Evolutionary conservation across 2,329 filamentous ascomycete genomes (phyloP), one percentile per base, ranked within the genome.

Genomic region (Setomelanomma holmii): DNA sequence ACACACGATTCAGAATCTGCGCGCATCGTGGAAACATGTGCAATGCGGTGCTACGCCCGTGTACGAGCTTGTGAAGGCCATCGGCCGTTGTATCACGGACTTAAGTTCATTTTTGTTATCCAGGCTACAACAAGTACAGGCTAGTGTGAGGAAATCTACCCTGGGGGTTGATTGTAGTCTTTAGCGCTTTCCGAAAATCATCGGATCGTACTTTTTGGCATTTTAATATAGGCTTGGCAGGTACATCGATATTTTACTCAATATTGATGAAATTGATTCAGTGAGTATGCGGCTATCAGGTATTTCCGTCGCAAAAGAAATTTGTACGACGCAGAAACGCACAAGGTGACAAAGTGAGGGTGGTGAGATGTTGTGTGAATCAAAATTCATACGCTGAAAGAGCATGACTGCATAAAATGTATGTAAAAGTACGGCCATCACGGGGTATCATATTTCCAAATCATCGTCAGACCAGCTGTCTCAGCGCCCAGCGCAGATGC

Each of bases 361-460:
- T 41, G 11, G 14, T 36, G 34, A 8, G 12, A 36, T 4, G 16
- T 10, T 41, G 16, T 24, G 39, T 4, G 14, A n/a, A 24, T 41
- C 22, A n/a, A 10, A 20, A 6, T 39, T 19, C 16, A 39, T 39
- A 21, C n/a, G 5, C 40, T 12, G 11, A 14, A 19, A 17, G 17
- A 38, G 33, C 21, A 38, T 38, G 7, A 17, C 23, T 17, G 23
- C 5, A 16, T 40, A n/a, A 30, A 30, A 14, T 17, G 4, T 40
- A 27, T 16, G 40, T 45, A 23, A 4, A 22, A 33, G 17, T 47
- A 14, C 36, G 36, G 35, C 35, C 23, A 16, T 33, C 14, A 47
- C 14, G 17, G 53, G 56, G 47, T 49, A 55, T 48, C 48, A 53
- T 57, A 53, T 48, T 49, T 24, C 40, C 17, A 42, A 35, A 23